Evolutionary conservation across 2,329 filamentous ascomycete species (phyloP), one percentile per base, ranked within the genome.

Genomic region (Fusarium tanahbumbuense): DNA sequence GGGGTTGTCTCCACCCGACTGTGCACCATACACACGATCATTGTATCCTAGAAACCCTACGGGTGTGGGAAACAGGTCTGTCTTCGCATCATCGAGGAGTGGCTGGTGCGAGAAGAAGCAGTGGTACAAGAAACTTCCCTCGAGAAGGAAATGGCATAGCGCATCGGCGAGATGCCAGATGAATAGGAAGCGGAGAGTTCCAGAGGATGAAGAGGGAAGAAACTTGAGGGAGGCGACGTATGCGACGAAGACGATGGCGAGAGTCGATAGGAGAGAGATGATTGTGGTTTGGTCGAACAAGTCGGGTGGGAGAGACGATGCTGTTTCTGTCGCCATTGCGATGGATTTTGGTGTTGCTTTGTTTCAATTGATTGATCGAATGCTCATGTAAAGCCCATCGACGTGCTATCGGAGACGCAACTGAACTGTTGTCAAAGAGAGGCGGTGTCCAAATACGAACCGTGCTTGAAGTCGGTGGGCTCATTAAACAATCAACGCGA

Each of bases 101-200:
- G 62, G 78, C 10, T 84, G 75, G 77, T 81, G 85, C 12, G 82
- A 84, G 86, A 94, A 95, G 86, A 98, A 97, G 84, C 93, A 97
- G 82, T 97, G 93, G 85, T 94, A 98, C 25, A 98, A 89, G 81
- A 93, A 98, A 76, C 89, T 91, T 56, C 93, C 94, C 83, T 98
- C 95, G 78, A 98, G 92, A 78, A 93, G 85, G 81, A 97, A 89
- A 83, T 99, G 96, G 76, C 94, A 95, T 45, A 98, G 87, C 32
- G 93, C 93, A 80, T 98, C 94, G 82, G 97, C 97, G 40, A 93
- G 87, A 83, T 98, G 94, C 95, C 95, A 98, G 81, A 97, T 88
- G 86, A 97, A 97, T 70, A 98, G 89, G 77, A 92, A 83, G 67
- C 94, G 93, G 59, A 86, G 85, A 54, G 89, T 87, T 40, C 82